Conservation (phyloP, 805 yeast species). For the Nakazawaea wickerhamii region DNA sequence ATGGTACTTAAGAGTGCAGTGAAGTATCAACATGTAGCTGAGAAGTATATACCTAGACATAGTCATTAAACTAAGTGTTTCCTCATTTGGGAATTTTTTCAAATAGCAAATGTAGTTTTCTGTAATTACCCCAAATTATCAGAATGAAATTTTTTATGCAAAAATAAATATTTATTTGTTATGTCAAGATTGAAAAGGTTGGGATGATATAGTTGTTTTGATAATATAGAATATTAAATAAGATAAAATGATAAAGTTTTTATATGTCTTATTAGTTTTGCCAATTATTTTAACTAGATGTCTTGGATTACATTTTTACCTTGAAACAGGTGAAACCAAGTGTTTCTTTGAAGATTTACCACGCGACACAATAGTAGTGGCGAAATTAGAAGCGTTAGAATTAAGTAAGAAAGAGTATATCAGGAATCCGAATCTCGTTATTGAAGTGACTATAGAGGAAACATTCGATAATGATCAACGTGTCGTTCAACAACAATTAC, state of each 20-base stretch:
- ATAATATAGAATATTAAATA: too few species aligned
- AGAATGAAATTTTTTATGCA: too few species aligned
- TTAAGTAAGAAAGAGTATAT: conserved; percentile 42
- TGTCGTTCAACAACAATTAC: conserved; percentile 64
- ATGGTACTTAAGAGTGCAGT: conserved; percentile 23
- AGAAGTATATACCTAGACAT: conserved; percentile 17
- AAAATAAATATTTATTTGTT: too few species aligned
- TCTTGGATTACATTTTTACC: conserved; percentile 63
- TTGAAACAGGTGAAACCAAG: conserved; percentile 66
- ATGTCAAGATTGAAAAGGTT: too few species aligned
- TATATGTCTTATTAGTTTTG: too few species aligned
- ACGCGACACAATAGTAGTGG: conserved; percentile 74
- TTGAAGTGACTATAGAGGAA: conserved; percentile 67
- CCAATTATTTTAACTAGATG: too few species aligned
- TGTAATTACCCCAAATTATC: too few species aligned
- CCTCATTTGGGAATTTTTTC: too few species aligned
- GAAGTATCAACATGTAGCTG: conserved; percentile 20
- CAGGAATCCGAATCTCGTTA: conserved; percentile 49
- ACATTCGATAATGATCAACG: conserved; percentile 74
- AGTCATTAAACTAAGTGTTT: conserved; percentile 17
- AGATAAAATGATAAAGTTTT: too few species aligned
- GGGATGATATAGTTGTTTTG: too few species aligned
- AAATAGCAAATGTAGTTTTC: too few species aligned
- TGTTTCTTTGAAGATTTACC: conserved; percentile 85
- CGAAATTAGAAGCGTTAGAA: conserved; percentile 67